Percentiles rank a stretch among this genome's conserved stretches.
Evolutionary conservation across 768 basidiomycete genomes (phyloP).

Genomic region (Tephrocybe sp.): DNA sequence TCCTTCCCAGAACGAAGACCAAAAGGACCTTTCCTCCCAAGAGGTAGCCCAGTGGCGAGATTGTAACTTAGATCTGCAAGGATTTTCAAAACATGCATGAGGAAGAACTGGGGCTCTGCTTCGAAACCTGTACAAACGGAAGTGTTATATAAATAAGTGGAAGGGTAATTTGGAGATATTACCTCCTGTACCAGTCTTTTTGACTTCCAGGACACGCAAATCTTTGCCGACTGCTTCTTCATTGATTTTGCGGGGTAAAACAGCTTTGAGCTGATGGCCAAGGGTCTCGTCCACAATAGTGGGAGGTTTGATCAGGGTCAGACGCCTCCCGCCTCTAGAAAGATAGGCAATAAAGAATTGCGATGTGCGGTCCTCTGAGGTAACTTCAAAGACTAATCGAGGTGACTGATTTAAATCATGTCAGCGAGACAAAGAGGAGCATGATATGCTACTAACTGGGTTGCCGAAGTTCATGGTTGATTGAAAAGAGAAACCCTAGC

Average conservation of each 20-base stretch:
- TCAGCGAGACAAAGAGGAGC: background rate
- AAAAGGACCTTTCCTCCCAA: slow-evolving; percentile 45
- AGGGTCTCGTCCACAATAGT: slow-evolving; percentile 37
- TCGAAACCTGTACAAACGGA: slow-evolving; percentile 29
- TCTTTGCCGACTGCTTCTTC: slow-evolving; percentile 47
- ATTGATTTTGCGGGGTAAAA: slow-evolving; percentile 32
- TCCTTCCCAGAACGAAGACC: slow-evolving; percentile 49
- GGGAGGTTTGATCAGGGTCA: slow-evolving; percentile 48
- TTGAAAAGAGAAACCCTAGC: slow-evolving; percentile 69
- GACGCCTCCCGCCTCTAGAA: slow-evolving; percentile 55
- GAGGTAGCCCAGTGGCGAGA: slow-evolving; percentile 64
- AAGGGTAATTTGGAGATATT: background rate
- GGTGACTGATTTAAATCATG: slow-evolving; percentile 36
- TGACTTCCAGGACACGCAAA: slow-evolving; percentile 55
- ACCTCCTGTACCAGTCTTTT: slow-evolving; percentile 36
- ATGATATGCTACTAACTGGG: slow-evolving; percentile 34
- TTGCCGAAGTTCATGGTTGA: slow-evolving; percentile 58
- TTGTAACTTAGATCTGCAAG: slow-evolving; percentile 55
- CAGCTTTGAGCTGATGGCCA: slow-evolving; percentile 34
- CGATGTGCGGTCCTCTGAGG: slow-evolving; percentile 42
- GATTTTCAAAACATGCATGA: slow-evolving; percentile 61
- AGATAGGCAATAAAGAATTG: slow-evolving; percentile 67
- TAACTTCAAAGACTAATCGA: slow-evolving; percentile 65
- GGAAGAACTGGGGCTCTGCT: slow-evolving; percentile 52
- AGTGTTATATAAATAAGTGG: background rate